Evolutionary conservation across 768 basidiomycete species (phyloP).

Genomic region (Mycena sanguinolenta): DNA sequence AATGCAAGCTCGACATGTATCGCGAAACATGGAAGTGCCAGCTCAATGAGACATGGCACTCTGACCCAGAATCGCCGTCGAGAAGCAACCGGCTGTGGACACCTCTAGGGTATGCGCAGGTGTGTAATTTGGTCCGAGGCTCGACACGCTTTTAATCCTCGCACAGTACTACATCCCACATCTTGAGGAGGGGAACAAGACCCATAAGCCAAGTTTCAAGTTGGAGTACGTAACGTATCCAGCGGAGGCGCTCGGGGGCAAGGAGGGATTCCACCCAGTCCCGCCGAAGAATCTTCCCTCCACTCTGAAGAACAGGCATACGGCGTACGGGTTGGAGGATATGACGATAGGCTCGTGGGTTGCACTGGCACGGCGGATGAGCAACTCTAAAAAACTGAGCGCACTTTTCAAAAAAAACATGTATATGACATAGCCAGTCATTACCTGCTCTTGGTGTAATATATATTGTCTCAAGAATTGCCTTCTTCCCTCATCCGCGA

Average conservation of each 20-base stretch:
- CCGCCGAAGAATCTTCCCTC: conserved; percentile 70
- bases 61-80: conserved; percentile 76
- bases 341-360: conserved; percentile 86
- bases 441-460: too few relatives aligned
- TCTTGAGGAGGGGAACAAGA: conserved; percentile 62
- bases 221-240: conserved; percentile 86
- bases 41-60: conserved; percentile 70
- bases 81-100: conserved; percentile 77
- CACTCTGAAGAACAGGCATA: conserved; percentile 61
- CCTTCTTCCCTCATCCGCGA: too few relatives aligned
- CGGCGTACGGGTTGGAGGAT: conserved; percentile 82
- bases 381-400: conserved; percentile 66
- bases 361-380: conserved; percentile 72
- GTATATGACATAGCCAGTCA: conserved; percentile 66
- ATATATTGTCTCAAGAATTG: background rate
- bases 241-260: conserved; percentile 42
- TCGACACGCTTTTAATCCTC: conserved; percentile 26
- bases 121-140: conserved; percentile 48
- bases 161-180: conserved; percentile 76
- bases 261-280: conserved; percentile 59
- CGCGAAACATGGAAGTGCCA: conserved; percentile 75
- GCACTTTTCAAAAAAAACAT: conserved; percentile 78
- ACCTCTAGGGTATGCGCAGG: conserved; percentile 90
- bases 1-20: conserved; percentile 65
- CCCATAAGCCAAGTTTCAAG: conserved; percentile 70